phyloP scores from a whole-genome alignment of 176 grass and related monocot genomes.

The Aegilops sharonensis region DNA sequence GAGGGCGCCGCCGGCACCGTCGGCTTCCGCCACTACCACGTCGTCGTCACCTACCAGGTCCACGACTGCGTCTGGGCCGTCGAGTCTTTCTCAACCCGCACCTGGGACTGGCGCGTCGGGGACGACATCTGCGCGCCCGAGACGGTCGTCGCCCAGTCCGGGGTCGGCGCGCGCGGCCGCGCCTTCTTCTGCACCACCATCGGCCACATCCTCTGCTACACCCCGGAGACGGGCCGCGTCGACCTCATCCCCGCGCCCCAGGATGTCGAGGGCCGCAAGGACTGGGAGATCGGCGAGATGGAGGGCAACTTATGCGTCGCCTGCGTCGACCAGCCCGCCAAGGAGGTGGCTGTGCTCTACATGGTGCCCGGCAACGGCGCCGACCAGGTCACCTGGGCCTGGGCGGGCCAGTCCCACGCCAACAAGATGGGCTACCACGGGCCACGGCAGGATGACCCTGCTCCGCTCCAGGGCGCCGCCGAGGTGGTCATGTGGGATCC shows the following conservation, averaged over 20 bases:
- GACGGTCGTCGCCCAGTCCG: constrained; percentile 5
- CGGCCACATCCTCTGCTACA: constrained; percentile 40
- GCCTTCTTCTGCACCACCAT: constrained; percentile 60
- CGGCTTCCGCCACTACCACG: constrained; percentile 39
- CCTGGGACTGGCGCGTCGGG: constrained; percentile 34
- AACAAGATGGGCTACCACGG: constrained; percentile 6
- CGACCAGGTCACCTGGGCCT: background rate
- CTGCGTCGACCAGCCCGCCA: background rate
- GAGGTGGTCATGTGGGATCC: constrained; percentile 53
- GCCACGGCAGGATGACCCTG: background rate
- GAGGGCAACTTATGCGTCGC: constrained; percentile 31
- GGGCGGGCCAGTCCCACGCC: background rate
- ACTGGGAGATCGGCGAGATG: constrained; percentile 74
- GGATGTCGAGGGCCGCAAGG: background rate
- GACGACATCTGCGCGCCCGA: background rate
- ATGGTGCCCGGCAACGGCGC: background rate
- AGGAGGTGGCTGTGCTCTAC: background rate
- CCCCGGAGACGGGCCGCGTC: background rate
- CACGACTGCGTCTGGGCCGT: constrained; percentile 30
- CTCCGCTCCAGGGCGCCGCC: constrained; percentile 34
- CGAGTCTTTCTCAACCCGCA: constrained; percentile 58
- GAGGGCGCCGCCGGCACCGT: background rate
- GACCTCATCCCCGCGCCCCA: constrained; percentile 27
- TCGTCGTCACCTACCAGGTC: constrained; percentile 40
- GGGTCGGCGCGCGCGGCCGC: constrained; percentile 27